Base-by-base conservation (phyloP, 2,329 filamentous ascomycete species). In the Fusarium marasasianum region DNA sequence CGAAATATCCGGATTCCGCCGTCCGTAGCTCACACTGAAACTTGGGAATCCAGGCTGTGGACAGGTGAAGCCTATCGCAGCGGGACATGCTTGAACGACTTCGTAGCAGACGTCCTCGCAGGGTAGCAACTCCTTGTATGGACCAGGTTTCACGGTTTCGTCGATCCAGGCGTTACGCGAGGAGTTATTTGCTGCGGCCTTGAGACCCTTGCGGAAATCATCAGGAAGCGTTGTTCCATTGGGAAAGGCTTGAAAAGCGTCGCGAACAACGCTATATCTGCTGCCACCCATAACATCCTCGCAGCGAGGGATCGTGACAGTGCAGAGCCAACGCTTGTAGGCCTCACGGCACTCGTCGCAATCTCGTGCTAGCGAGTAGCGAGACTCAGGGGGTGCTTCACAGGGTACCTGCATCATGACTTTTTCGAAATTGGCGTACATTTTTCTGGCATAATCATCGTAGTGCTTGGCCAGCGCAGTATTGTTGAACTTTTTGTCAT, bases 261-360 rank as follows among this genome's bases (percentile, higher is more conserved):
- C 96, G 51, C 96, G 92, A 26, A 82, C 78, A 37, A 86, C 81
- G 4, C 86, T 83, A 72, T 83, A 83, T 3, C 82, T 60, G 20
- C 86, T 85, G 4, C 81, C 78, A 55, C 87, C 89, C 57, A 87
- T 89, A 77, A 93, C 96, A 83, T 98, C 96, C 79, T 94, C 92
- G 84, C 96, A 99, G 37, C 95, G 93, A 3, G 96, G 96, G 71
- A 99, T 96, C 22, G 91, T 93, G 35, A 98, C 95, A 31, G 94
- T 93, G 84, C 96, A 99, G 26, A 99, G 91, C 96, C 96, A 99
- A 79, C 91, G 87, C 82, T 97, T 98, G 87, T 99, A 99, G 14
- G 94, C 94, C 2, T 81, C 79, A 22, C 86, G 89, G 83, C 96
- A 99, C 81, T 97, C 89, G 48, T 85, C 82, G 85, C 96, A 99